Base-by-base conservation (phyloP, 2,329 filamentous ascomycete species). In the Pestalotiopsis sp. region DNA sequence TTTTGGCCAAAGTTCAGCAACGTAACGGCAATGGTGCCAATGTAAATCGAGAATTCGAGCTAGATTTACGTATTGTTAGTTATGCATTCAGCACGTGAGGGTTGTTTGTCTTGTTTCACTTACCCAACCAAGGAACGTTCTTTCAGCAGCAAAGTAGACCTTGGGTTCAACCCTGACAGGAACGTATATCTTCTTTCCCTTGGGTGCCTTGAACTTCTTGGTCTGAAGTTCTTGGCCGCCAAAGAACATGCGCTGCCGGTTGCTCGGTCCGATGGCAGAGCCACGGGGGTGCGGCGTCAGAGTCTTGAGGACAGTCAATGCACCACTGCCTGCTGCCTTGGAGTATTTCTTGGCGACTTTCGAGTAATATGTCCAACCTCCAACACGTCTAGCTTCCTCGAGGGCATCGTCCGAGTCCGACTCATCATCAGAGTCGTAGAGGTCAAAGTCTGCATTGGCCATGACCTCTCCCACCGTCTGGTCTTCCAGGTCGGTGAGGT, bases 91-190 rank as follows among this genome's bases (percentile, higher is more conserved):
- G 17, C 10, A 4, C 9, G 6, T 2, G 20, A 67, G 17, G 39
- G n/a, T 9, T 9, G 14, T n/a, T 14, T 14, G 13, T 14, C n/a
- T n/a, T 48, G 14, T 48, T 22, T 14, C 30, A 82, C 89, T 82
- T 81, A 92, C 90, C 94, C 96, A 99, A 70, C 94, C 93, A 67
- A 99, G 86, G 81, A 98, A 99, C 0, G 96, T 99, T 71, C 96
- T 89, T 81, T 99, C 96, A 0, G 94, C 94, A 24, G 96, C 96
- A 77, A 99, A 97, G 80, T 94, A 97, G 64, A 99, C 96, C 82
- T 99, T 99, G 40, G 96, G 96, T 80, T 99, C 96, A 40, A 99
- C 94, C 62, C 96, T 90, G 66, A 98, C 91, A 14, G 95, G 95
- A 26, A 99, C 96, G 75, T 98, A 95, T 68, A 99, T 98, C 79